Evolutionary conservation across 768 basidiomycete species (phyloP), one percentile per base, ranked within the genome.

Genomic region (Leccinum sublutescens): DNA sequence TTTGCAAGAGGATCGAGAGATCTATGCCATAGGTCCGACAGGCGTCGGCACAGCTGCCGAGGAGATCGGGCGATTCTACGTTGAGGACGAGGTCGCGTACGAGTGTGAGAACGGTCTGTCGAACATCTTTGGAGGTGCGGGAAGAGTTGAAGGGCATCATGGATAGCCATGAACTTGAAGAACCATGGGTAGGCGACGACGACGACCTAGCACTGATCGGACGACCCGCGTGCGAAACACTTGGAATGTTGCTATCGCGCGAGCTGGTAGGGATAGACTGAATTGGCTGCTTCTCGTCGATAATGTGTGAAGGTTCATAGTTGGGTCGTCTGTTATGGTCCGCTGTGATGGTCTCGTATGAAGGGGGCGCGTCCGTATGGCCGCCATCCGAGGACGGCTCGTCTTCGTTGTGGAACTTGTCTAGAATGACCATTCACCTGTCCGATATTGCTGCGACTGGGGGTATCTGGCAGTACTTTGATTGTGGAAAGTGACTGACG

Each of bases 1-100:
- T 84, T 65, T 89, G 88, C 0, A 91, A 74, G 9, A 91, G 64
- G 0, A 75, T 59, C 0, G 85, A 78, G 38, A 89, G 74, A 4
- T 81, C 78, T 2, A 89, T 62, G 17, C 71, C 73, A 38, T 85
- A 77, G 0, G 77, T 67, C 9, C 68, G 64, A 64, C 88, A 89
- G 0, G 85, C 85, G 11, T 84, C 83, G 3, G 81, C 78, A 64
- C 89, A 91, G 65, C 63, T 56, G 66, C 66, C 27, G 59, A 71
- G 51, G 50, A 68, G 54, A 52, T 66, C 25, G 33, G 64, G 57
- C 2, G 71, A 66, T 3, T 67, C 61, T 10, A 49, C 31, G 23
- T 63, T 55, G 58, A 68, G 12, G 67, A 85, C 81, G 29, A 86
- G 74, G 65, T 87, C 86, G 5, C 82, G 81, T 14, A 88, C 62